Conservation (phyloP, 2,329 filamentous ascomycete species). For the Cadophora sp. region DNA sequence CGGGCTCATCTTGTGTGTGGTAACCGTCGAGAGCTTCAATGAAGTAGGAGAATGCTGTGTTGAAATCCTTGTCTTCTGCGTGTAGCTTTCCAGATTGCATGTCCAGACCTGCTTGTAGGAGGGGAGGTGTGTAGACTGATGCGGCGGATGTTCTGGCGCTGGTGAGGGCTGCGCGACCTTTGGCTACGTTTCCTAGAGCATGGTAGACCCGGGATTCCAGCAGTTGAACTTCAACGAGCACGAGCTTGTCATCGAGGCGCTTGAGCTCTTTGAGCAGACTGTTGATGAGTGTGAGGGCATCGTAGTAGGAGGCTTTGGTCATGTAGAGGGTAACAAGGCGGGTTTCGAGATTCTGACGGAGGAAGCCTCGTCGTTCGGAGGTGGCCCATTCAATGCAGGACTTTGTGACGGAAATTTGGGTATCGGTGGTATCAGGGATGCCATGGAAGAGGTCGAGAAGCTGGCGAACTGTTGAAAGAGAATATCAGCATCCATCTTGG, state of each 20-base stretch:
- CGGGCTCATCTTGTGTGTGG: constrained; percentile 85
- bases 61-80: constrained; percentile 98
- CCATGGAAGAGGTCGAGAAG: constrained; percentile 93
- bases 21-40: constrained; percentile 99
- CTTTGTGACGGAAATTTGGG: constrained; percentile 93
- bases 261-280: constrained; percentile 94
- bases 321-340: constrained; percentile 94
- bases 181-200: constrained; percentile 93
- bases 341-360: constrained; percentile 97
- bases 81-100: constrained; percentile 99
- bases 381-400: constrained; percentile 99
- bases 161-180: constrained; percentile 92
- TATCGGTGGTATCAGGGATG: constrained; percentile 94
- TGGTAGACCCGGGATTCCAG: constrained; percentile 98
- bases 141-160: constrained; percentile 94
- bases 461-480: constrained; percentile 76
- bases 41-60: constrained; percentile 98
- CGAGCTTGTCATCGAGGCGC: constrained; percentile 97
- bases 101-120: constrained; percentile 94
- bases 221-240: constrained; percentile 96
- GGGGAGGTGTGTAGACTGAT: constrained; percentile 94
- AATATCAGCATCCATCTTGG: constrained; percentile 19
- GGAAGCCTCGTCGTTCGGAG: constrained; percentile 90
- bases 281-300: constrained; percentile 96
- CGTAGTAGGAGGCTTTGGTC: constrained; percentile 97